phyloP scores from a whole-genome alignment of 2,329 filamentous ascomycete genomes.

The Pseudocercospora ulei region DNA sequence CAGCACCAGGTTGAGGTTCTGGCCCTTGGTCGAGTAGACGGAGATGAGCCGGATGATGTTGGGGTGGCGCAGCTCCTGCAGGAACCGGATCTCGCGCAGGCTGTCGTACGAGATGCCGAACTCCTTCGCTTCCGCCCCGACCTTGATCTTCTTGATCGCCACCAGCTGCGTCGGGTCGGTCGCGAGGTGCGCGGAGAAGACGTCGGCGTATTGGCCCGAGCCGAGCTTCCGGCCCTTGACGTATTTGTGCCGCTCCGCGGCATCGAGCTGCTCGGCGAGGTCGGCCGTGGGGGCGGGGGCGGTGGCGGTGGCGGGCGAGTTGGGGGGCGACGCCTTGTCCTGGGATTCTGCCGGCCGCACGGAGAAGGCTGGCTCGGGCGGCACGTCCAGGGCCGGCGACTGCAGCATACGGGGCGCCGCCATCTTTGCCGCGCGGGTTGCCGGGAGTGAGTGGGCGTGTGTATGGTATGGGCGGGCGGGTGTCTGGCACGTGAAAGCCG shows the following conservation, averaged over 20 bases:
- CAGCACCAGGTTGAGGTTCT: conserved; percentile 91
- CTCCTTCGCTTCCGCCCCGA: conserved; percentile 75
- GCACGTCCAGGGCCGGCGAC: conserved; percentile 31
- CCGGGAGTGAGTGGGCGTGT: neutral
- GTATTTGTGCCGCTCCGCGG: conserved; percentile 64
- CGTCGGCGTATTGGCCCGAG: conserved; percentile 92
- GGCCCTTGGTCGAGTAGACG: conserved; percentile 91
- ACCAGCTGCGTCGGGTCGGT: conserved; percentile 62
- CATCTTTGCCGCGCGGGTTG: neutral
- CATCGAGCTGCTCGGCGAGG: conserved; percentile 43
- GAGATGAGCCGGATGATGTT: conserved; percentile 90
- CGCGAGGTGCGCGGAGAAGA: conserved; percentile 77
- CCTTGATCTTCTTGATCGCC: conserved; percentile 88
- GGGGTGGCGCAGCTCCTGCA: conserved; percentile 86
- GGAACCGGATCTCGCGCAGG: conserved; percentile 87
- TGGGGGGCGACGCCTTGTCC: conserved; percentile 16
- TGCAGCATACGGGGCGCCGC: conserved; percentile 14
- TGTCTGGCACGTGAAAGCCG: neutral
- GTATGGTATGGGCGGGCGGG: neutral
- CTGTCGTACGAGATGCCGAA: conserved; percentile 82
- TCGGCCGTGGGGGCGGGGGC: conserved; percentile 27
- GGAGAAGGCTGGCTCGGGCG: conserved; percentile 28
- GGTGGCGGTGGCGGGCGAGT: conserved; percentile 12
- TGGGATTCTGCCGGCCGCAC: conserved; percentile 12
- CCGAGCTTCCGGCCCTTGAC: conserved; percentile 87